Base-by-base conservation (phyloP, 2,329 filamentous ascomycete genomes). In the Ophiosphaerella herpotricha region DNA sequence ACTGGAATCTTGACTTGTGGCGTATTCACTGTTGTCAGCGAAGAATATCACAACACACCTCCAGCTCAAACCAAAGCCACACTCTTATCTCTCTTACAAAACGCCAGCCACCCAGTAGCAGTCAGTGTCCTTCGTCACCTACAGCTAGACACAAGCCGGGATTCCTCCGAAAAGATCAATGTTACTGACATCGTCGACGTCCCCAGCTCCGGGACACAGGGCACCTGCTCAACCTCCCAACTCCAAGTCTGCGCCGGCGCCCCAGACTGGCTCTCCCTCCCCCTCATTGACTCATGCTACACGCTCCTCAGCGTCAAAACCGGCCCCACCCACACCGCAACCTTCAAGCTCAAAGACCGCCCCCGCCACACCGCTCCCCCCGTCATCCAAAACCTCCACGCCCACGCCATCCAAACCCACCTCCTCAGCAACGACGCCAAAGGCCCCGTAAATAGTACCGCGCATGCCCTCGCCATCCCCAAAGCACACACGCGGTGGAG, bases 1-100 rank as follows among this genome's bases (percentile, higher is more conserved):
- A 93, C 90, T 0, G 89, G 89, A 0, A 93, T 89, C 0, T 68
- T 93, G 7, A 92, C 89, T 0, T 67, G 77, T 23, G 86, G 85
- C 0, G 77, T 79, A 14, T 68, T 82, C 2, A 51, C 62, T 0
- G 77, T 80, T 7, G 61, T 72, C 0, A 53, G 57, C 6, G 52
- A 45, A 3, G 47, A 64, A 21, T 66, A 70, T 42, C 39, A 51
- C 29, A 48, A 52, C 3, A 39, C 23, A 5, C 39, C 58, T 23
- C 41, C 46, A 2, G 26, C 23, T 16, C 50, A 53, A 7, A 46
- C 55, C n/a, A 66, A 61, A 21, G 42, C 52, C 6, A 52, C 68
- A 33, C 46, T 77, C 21, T 60, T 77, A 2, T 74, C 72, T 6
- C 64, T 84, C 1, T 59, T 80, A 5, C 67, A 68, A 11, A 73